These are phyloP conservation scores for Pseudisothecium myosuroides DNA, from an alignment of 225 moss, liverwort and hornwort genomes.

Conservation along the genomic window DNA sequence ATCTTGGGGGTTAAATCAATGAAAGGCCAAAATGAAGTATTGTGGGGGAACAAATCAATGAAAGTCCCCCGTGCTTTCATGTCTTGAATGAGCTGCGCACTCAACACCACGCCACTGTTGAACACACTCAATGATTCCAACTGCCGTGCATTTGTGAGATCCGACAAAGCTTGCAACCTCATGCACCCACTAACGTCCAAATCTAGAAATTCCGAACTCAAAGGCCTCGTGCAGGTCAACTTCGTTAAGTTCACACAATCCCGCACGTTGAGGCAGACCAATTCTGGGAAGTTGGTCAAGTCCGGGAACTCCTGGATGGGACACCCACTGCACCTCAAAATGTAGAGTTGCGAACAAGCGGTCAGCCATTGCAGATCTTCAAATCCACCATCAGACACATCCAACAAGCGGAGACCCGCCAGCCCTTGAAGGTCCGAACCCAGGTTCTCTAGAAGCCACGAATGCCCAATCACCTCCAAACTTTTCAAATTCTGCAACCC, in stretches of 20 bases:
- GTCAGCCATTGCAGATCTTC: neutral
- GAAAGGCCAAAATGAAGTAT: neutral
- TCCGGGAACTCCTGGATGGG: neutral
- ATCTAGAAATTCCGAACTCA: fast-evolving
- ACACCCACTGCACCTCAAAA: fast-evolving
- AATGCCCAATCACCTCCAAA: fast-evolving
- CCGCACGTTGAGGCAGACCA: fast-evolving
- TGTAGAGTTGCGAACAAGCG: fast-evolving
- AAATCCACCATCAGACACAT: neutral
- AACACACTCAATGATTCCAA: fast-evolving
- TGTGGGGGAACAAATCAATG: fast-evolving
- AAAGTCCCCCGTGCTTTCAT: neutral
- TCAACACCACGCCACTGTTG: neutral
- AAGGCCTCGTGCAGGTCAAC: neutral
- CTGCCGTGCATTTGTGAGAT: neutral
- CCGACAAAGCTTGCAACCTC: neutral
- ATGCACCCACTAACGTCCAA: neutral
- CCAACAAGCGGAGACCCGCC: fast-evolving
- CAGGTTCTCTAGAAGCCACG: neutral
- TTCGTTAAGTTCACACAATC: neutral
- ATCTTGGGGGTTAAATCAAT: fast-evolving
- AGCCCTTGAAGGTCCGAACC: fast-evolving
- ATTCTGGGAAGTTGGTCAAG: neutral
- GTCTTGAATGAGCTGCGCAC: neutral
- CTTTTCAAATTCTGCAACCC: fast-evolving